A percentile compares a stretch with the other conserved stretches of the same genome.
These are phyloP conservation scores for Trypanosoma rangeli DNA, from an alignment of 208 protist species.

Conservation along the genomic window DNA sequence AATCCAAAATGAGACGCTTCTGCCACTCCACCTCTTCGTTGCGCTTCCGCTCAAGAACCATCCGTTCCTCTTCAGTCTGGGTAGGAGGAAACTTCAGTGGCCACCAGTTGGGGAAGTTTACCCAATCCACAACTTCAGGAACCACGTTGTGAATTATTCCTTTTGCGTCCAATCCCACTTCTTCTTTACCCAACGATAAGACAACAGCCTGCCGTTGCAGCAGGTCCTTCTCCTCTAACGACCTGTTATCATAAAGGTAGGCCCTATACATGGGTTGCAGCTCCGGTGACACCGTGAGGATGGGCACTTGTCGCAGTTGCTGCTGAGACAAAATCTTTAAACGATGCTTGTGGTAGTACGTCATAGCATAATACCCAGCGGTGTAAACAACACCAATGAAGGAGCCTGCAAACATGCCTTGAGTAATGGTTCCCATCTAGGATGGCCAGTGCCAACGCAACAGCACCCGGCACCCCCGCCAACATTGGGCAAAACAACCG, in stretches of 20 bases:
- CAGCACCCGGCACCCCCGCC: conserved; percentile 45
- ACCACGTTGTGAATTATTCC: conserved; percentile 79
- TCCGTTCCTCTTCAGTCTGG: conserved; percentile 77
- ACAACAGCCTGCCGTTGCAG: conserved; percentile 47
- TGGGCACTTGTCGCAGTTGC: conserved; percentile 73
- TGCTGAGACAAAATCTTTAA: conserved; percentile 65
- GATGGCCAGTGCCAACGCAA: conserved; percentile 56
- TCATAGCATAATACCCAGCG: conserved; percentile 65
- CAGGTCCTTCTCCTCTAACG: conserved; percentile 68
- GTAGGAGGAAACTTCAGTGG: conserved; percentile 75
- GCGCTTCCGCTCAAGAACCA: conserved; percentile 74
- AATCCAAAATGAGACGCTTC: conserved; percentile 60
- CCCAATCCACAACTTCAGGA: conserved; percentile 86
- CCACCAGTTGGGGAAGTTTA: conserved; percentile 91
- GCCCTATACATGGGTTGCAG: conserved; percentile 84
- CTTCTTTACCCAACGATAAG: conserved; percentile 50
- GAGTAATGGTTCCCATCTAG: conserved; percentile 67
- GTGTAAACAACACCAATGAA: conserved; percentile 76
- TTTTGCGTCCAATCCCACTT: conserved; percentile 72
- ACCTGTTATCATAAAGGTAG: conserved; percentile 80
- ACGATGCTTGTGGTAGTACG: conserved; percentile 69
- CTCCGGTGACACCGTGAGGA: conserved; percentile 83
- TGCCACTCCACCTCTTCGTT: conserved; percentile 78
- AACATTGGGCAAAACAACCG: conserved; percentile 76
- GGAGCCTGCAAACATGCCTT: conserved; percentile 72